Conservation (phyloP, 208 protist genomes). For the Acanthamoeba castellanii region DNA sequence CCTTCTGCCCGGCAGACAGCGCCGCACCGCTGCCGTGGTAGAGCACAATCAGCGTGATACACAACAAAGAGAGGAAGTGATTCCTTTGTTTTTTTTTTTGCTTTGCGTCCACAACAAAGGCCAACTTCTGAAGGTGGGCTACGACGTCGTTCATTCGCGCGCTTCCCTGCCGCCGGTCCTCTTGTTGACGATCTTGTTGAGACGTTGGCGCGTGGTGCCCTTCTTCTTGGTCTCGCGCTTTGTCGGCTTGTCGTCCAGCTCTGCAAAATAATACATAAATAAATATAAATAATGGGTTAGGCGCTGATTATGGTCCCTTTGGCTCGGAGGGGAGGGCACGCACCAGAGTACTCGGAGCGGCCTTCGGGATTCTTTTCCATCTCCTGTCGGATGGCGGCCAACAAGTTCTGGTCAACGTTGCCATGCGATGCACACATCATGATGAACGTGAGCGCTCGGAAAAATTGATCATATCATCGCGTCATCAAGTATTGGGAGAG, state of each 20-base stretch:
- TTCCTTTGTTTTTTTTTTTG: no score
- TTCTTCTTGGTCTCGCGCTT: conserved; percentile 45
- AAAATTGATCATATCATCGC: no score
- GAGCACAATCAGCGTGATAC: no score
- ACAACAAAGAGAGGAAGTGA: no score
- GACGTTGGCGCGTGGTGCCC: conserved; percentile 55
- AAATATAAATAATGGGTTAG: background rate
- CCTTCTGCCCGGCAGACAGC: background rate
- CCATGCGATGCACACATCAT: no score
- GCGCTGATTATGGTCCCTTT: no score
- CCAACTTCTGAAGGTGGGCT: no score
- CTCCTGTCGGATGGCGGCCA: conserved; percentile 20
- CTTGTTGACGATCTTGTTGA: conserved; percentile 59
- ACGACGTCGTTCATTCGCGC: no score
- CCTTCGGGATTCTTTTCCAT: conserved; percentile 15
- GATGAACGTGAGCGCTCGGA: background rate
- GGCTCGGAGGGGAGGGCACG: background rate
- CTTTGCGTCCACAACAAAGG: no score
- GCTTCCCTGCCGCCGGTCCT: background rate
- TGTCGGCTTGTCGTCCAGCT: conserved; percentile 17
- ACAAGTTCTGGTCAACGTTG: conserved; percentile 46
- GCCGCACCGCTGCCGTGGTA: no score
- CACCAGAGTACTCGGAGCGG: conserved; percentile 21
- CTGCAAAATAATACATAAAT: background rate
- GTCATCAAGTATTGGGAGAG: background rate